Percentiles rank a stretch among this genome's conserved stretches.
Conservation (phyloP, 139 green algal genomes). For the Closterium sp. region DNA sequence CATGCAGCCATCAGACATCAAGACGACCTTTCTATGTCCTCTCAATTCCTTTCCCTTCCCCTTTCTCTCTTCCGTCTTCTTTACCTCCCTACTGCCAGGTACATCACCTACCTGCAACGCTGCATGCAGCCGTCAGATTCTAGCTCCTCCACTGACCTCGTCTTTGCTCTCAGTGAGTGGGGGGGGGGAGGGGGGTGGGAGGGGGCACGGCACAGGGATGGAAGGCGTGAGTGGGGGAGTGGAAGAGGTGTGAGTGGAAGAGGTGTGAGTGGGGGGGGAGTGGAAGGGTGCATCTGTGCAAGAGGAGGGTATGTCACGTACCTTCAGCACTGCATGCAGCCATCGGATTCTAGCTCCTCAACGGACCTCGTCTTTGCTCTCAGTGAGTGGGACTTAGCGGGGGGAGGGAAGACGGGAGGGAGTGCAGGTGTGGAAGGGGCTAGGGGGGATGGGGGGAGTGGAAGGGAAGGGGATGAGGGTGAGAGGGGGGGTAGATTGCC, state of each 20-base stretch:
- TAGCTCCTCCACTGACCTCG: too few species aligned
- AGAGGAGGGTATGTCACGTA: background rate
- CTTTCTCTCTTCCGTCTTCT: too few species aligned
- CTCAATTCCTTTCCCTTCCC: too few species aligned
- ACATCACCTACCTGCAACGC: too few species aligned
- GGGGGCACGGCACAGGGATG: background rate
- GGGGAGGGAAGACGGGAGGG: background rate
- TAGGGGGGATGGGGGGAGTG: too few species aligned
- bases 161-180: background rate
- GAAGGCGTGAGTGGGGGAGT: background rate
- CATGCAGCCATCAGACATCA: background rate
- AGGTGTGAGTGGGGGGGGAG: background rate
- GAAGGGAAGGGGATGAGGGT: too few species aligned
- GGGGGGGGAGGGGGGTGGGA: background rate
- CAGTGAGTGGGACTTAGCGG: background rate
- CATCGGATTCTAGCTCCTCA: background rate
- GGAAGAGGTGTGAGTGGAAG: background rate
- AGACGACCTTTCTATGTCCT: background rate
- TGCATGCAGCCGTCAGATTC: too few species aligned
- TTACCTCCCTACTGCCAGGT: too few species aligned
- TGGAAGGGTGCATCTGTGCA: background rate
- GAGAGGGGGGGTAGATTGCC: too few species aligned
- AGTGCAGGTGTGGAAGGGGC: background rate
- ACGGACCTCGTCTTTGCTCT: slow-evolving; percentile 8
- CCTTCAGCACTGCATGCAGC: background rate